Conservation (phyloP, 495 filamentous ascomycete genomes). For the Alectoria sarmentosa region DNA sequence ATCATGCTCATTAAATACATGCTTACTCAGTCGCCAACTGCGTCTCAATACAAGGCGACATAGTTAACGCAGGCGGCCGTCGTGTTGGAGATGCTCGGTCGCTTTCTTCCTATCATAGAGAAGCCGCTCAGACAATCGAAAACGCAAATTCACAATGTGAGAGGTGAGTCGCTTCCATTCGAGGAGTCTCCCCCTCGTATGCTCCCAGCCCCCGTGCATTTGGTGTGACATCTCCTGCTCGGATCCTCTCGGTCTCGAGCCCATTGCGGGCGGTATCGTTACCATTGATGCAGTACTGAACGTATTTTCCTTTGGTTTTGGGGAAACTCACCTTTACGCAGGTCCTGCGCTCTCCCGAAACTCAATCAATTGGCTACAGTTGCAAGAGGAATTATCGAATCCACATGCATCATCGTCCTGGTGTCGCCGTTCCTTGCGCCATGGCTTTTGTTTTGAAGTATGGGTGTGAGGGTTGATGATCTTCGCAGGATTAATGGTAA, state of each 20-base stretch:
- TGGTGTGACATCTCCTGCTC: not conserved
- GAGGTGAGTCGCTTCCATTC: not conserved
- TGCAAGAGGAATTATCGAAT: not conserved
- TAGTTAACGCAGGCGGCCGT: not conserved
- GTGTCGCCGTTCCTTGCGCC: not conserved
- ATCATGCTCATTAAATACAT: not conserved
- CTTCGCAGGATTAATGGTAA: not conserved
- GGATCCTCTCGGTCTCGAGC: not conserved
- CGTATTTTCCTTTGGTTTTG: not conserved
- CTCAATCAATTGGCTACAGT: not conserved
- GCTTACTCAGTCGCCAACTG: not conserved
- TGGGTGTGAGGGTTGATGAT: not conserved
- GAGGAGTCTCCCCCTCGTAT: not conserved
- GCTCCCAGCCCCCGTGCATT: not conserved
- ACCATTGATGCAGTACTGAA: not conserved
- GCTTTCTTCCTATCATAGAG: not conserved
- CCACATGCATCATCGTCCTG: not conserved
- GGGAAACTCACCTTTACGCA: not conserved
- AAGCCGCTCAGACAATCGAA: not conserved
- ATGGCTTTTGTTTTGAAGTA: not conserved
- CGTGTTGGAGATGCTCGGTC: not conserved
- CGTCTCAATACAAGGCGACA: not conserved
- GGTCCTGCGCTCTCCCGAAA: conserved; percentile 1
- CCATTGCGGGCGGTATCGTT: not conserved
- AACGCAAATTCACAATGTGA: not conserved